Percentiles rank a stretch among this genome's conserved stretches.
phyloP scores from a whole-genome alignment of 2,329 filamentous ascomycete species.

The Xylariaceae sp. region DNA sequence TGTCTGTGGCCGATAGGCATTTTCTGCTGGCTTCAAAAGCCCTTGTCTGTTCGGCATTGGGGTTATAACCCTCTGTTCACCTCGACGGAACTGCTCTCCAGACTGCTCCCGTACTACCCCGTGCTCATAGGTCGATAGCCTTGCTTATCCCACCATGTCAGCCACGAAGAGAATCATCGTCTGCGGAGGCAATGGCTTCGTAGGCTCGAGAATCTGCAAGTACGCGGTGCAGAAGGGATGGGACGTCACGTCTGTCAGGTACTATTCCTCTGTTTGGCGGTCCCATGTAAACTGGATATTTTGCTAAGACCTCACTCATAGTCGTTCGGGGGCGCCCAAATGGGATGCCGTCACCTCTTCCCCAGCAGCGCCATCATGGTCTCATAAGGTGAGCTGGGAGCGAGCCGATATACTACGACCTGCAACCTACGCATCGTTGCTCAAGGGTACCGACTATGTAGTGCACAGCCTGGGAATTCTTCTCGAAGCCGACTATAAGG shows the following conservation, averaged over 20 bases:
- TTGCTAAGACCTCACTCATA: slow-evolving; percentile 36
- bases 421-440: slow-evolving; percentile 67
- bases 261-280: slow-evolving; percentile 24
- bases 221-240: slow-evolving; percentile 79
- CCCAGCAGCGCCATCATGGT: slow-evolving; percentile 68
- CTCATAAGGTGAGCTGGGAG: slow-evolving; percentile 77
- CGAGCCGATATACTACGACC: slow-evolving; percentile 83
- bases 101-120: background rate
- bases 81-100: background rate
- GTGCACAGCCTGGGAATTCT: slow-evolving; percentile 96
- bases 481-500: slow-evolving; percentile 96
- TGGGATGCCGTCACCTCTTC: slow-evolving; percentile 78
- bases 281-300: background rate
- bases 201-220: slow-evolving; percentile 86
- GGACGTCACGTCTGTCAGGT: slow-evolving; percentile 92
- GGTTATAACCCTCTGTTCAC: background rate
- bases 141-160: slow-evolving; percentile 37
- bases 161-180: slow-evolving; percentile 77
- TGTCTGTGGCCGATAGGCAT: background rate
- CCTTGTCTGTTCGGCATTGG: background rate
- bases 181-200: slow-evolving; percentile 88
- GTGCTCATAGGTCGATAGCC: background rate
- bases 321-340: slow-evolving; percentile 81
- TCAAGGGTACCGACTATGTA: slow-evolving; percentile 74
- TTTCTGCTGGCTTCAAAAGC: background rate